Evolutionary conservation across 1,139 yeast species (phyloP), one percentile per base, ranked within the genome.

Genomic region (Yamadazyma kanchanaburiensis): DNA sequence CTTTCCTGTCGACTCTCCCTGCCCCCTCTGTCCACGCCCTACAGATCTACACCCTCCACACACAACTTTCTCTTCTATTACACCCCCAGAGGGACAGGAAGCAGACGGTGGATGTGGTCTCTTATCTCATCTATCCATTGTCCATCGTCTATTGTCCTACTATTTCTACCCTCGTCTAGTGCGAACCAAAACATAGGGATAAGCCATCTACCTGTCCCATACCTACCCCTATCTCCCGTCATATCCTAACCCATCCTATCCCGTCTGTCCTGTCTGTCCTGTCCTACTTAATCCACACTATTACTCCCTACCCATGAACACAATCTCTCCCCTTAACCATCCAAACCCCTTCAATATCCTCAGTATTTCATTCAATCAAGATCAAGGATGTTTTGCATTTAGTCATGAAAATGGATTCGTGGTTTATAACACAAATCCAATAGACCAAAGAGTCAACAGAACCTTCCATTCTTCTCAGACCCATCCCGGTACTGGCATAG

Each of bases 391-490:
- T 52, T 88, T 89, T 59, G 86, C 95, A 15, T 66, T 86, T 19
- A 86, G 94, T 30, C 83, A 81, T 43, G 89, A 85, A 40, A 59
- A 68, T 30, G 96, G 96, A 16, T 87, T 89, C 53, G 63, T 80
- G 32, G 95, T 89, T n/a, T 89, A 79, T 64, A 84, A 82, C 51
- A 74, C 94, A 5, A 88, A 85, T 50, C 97, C 97, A 5, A 68
- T 88, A 59, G 94, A 85, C 40, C 60, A 80, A 42, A 70, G 94
- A 43, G 91, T 88, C 33, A 71, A 77, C 47, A 67, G 95, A 30
- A 74, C 61, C 27, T 79, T 81, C 46, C 21, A 21, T 11, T 41
- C 30, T 10, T 31, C 35, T 3, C 12, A 38, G 5, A 8, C 29
- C n/a, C 39, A 30, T 29, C 40, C 35, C 7, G 70, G 67, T 1